Conservation (phyloP, 78 protist species). For the Protostelium mycophagum region DNA sequence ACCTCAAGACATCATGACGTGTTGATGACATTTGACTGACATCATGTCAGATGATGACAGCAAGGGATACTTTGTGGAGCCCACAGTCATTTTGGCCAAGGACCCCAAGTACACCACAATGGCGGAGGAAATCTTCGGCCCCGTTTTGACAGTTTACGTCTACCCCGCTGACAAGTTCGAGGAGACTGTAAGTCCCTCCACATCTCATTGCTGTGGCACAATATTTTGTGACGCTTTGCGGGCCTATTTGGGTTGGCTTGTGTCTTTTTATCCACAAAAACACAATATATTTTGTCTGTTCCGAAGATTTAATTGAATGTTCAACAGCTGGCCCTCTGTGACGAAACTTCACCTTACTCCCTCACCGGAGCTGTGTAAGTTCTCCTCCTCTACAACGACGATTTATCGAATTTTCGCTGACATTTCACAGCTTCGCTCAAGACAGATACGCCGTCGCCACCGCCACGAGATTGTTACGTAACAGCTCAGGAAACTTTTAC, state of each 20-base stretch:
- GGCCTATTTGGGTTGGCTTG: no score
- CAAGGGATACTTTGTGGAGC: conserved; percentile 86
- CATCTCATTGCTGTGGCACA: no score
- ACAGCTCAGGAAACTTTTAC: conserved; percentile 92
- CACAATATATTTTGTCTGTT: not conserved
- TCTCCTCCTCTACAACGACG: not conserved
- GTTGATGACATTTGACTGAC: not conserved
- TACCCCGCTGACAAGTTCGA: conserved; percentile 65
- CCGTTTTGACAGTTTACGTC: conserved; percentile 85
- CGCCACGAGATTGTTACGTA: conserved; percentile 32
- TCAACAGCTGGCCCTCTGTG: conserved; percentile 27
- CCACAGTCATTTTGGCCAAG: conserved; percentile 77
- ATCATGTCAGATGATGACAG: conserved; percentile 28
- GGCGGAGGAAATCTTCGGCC: conserved; percentile 93
- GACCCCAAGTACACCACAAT: conserved; percentile 72
- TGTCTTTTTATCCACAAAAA: no score
- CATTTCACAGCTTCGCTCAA: conserved; percentile 23
- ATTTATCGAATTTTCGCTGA: not conserved
- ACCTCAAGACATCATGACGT: not conserved
- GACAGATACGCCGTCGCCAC: conserved; percentile 40
- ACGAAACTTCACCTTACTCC: conserved; percentile 75
- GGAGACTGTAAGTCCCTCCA: conserved; percentile 56
- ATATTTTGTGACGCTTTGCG: no score
- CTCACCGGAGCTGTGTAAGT: conserved; percentile 82
- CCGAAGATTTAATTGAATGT: not conserved